Percentiles rank a stretch among this genome's conserved stretches.
Evolutionary conservation across 75 land plant genomes (phyloP).

Genomic region (Chamaecyparis obtusa): DNA sequence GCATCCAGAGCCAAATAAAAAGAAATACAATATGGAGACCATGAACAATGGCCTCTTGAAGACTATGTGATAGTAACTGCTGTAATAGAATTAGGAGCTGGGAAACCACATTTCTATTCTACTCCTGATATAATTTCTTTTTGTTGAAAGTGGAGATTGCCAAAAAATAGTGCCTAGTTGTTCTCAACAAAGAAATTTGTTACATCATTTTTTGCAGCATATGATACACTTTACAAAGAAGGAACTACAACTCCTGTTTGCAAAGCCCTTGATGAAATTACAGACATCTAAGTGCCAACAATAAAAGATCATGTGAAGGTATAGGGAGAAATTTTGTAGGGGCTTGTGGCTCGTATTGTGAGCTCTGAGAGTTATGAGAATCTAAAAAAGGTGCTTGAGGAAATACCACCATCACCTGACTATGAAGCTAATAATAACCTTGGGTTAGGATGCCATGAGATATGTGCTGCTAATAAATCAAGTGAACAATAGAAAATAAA

Average conservation of each 20-base stretch:
- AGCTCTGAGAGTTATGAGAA: too few species aligned
- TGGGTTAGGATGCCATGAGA: too few species aligned
- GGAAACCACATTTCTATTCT: conserved; percentile 88
- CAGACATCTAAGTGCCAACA: conserved; percentile 72
- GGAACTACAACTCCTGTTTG: conserved; percentile 81
- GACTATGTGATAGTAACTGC: conserved; percentile 99
- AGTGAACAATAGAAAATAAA: conserved; percentile 98
- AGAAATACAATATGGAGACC: too few species aligned
- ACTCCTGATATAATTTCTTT: conserved; percentile 92
- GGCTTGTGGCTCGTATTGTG: too few species aligned
- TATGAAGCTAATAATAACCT: too few species aligned
- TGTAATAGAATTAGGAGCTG: conserved; percentile 78
- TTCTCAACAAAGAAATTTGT: conserved; percentile 91
- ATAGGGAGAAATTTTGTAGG: too few species aligned
- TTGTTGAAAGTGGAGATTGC: conserved; percentile 92
- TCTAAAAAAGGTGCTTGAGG: too few species aligned
- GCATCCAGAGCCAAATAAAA: too few species aligned
- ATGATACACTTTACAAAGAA: conserved; percentile 92
- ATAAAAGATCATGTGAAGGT: too few species aligned
- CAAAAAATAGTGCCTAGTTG: conserved; percentile 93
- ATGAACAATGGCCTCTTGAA: too few species aligned
- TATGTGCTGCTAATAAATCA: too few species aligned
- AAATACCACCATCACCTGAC: too few species aligned
- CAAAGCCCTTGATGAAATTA: conserved; percentile 76
- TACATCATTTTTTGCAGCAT: conserved; percentile 90